These are phyloP conservation scores for Nannochloropsis gaditana DNA, from an alignment of 108 stramenopile genomes.

Conservation along the genomic window DNA sequence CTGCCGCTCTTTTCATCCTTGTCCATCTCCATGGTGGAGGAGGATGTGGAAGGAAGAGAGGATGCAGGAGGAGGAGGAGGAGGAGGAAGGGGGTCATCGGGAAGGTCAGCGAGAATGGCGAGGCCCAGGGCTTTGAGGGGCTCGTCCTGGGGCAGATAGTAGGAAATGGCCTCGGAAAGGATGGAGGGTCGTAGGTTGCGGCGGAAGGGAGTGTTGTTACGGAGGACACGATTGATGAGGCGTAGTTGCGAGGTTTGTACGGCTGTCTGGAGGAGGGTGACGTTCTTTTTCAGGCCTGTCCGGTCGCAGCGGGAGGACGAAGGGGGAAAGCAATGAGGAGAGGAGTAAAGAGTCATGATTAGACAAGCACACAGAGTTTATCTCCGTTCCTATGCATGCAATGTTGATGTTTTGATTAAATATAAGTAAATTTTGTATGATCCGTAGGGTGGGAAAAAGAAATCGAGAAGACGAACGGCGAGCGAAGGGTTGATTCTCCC, in stretches of 20 bases:
- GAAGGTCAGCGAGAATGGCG: not conserved
- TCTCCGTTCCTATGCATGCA: too few species aligned
- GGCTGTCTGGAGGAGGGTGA: not conserved
- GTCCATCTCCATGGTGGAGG: not conserved
- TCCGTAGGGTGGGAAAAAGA: not conserved
- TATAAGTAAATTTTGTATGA: not conserved
- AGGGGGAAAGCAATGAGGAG: not conserved
- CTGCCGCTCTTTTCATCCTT: not conserved
- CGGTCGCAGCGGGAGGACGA: not conserved
- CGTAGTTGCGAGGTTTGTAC: not conserved
- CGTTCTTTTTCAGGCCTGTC: not conserved
- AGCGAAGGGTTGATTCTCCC: not conserved
- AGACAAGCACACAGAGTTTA: too few species aligned
- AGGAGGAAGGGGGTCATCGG: not conserved
- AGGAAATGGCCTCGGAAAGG: not conserved
- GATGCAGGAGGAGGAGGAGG: not conserved
- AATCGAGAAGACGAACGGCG: not conserved
- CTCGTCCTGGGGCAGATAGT: not conserved
- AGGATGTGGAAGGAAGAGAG: not conserved
- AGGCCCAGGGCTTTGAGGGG: not conserved
- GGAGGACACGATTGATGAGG: not conserved
- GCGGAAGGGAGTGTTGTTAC: not conserved
- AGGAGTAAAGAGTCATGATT: not conserved
- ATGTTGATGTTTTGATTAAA: not conserved
- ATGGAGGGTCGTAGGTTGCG: not conserved